These are phyloP conservation scores for Aspergillus ibericus DNA, from an alignment of 2,329 filamentous ascomycete species.

Conservation along the genomic window DNA sequence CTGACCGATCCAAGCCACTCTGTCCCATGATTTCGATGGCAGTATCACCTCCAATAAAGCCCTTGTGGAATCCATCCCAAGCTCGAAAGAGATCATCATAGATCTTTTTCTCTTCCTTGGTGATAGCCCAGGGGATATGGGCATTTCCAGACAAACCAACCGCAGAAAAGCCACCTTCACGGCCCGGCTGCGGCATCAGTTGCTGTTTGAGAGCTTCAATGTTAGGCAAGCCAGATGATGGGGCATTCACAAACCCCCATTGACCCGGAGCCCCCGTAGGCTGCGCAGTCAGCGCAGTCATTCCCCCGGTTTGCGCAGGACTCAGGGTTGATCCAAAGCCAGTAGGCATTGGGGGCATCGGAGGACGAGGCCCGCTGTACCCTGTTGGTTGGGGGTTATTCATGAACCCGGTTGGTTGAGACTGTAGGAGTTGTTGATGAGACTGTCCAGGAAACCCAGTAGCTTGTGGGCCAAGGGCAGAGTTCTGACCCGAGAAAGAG, in stretches of 20 bases:
- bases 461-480: slow-evolving; percentile 37
- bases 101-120: slow-evolving; percentile 96
- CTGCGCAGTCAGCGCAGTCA: slow-evolving; percentile 77
- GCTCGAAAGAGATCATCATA: slow-evolving; percentile 94
- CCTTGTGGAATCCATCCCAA: slow-evolving; percentile 93
- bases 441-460: slow-evolving; percentile 48
- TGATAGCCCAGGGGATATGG: slow-evolving; percentile 96
- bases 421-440: slow-evolving; percentile 58
- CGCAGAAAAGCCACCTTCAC: slow-evolving; percentile 82
- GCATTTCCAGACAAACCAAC: slow-evolving; percentile 88
- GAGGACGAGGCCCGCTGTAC: slow-evolving; percentile 76
- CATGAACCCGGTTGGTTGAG: slow-evolving; percentile 70
- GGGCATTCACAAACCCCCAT: slow-evolving; percentile 97
- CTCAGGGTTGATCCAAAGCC: slow-evolving; percentile 63
- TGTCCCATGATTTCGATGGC: slow-evolving; percentile 97
- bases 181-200: slow-evolving; percentile 96
- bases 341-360: slow-evolving; percentile 80
- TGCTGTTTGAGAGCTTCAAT: slow-evolving; percentile 88
- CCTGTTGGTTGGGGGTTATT: slow-evolving; percentile 73
- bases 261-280: slow-evolving; percentile 91
- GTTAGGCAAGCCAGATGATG: slow-evolving; percentile 83
- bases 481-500: slow-evolving; percentile 45
- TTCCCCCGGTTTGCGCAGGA: slow-evolving; percentile 67
- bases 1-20: slow-evolving; percentile 85
- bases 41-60: slow-evolving; percentile 85